Evolutionary conservation across 2,329 filamentous ascomycete species (phyloP), one percentile per base, ranked within the genome.

Genomic region (Scolecobasidium constrictum): DNA sequence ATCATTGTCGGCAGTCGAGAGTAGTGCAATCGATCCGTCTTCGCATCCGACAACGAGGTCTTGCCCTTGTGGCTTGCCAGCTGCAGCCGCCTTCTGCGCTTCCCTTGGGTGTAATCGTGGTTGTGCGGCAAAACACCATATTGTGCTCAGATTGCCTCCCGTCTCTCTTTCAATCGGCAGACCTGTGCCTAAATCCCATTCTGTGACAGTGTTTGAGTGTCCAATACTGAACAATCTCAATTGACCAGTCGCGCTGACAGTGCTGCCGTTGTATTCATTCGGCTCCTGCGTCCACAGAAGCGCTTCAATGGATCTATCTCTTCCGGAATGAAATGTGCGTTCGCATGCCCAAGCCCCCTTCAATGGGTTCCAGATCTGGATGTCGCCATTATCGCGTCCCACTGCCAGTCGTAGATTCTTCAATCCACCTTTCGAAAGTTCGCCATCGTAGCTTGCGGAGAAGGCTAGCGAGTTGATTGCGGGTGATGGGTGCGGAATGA

Each of bases 391-490:
- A 46, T 86, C 83, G 51, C 92, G 81, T 47, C 92, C 92, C 53
- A 98, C 76, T 2, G 92, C 92, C 43, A 96, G 75, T 52, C 87
- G 78, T 43, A 86, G 72, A 48, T 71, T 75, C 17, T 73, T 70
- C 53, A 63, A 72, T 20, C 53, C 50, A 18, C 53, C 54, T 52
- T 36, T 56, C 52, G 51, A 59, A 50, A 43, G 38, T 53, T 59
- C 69, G 40, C 64, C 62, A 54, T 71, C 68, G 61, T 71, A 49
- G 35, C 56, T 68, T 16, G 83, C 71, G 4, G 92, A 94, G 62
- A 98, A 96, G 51, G 90, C 86, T 58, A 96, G 77, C 49, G 86
- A 82, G 65, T 94, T 96, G 64, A 98, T 95, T 45, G 87, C 82
- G 47, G 86, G 86, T 5, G 86, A 83, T 50, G 87, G 86, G 64